Base-by-base conservation (phyloP, 1,284 basidiomycete species). In the Boletus putidus region DNA sequence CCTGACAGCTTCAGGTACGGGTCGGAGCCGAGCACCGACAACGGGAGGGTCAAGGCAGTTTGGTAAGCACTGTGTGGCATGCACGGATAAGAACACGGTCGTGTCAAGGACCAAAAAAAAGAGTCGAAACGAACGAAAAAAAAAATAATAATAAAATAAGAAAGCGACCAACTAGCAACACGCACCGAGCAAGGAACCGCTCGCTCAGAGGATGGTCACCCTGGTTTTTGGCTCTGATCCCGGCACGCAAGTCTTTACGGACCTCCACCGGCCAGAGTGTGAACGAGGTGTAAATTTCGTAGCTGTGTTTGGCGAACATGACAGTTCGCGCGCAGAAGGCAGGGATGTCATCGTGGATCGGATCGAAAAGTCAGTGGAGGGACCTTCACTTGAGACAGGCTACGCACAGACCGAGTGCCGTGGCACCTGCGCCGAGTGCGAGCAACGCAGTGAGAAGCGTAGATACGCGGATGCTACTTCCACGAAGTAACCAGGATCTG, bases 1-100 rank as follows among this genome's bases (percentile, higher is more conserved):
- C 89, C 89, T 1, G 87, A 85, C 4, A 85, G 75, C 71, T 89
- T 91, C 60, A 91, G 78, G 59, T 86, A 80, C 1, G 87, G 83
- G 14, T 84, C 75, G 0, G 77, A 60, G 3, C 77, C 75, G 63
- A 89, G 81, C 7, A 67, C 65, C 3, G 80, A 77, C 31, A 82
- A 66, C 0, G 85, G 79, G 9, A 88, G 76, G 0, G 67, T 65
- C 55, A 79, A 76, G 0, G 86, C 81, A 1, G 79, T 84, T 31
- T 85, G 75, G 77, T 82, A 87, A 51, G 89, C 89, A 44, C 89
- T 91, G 44, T 6, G n/a, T 61, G n/a, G 43, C 49, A 49, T 10
- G 35, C 37, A 43, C 23, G 10, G 10, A 25, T 31, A 49, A 49
- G 55, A 20, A 43, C 51, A n/a, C 35, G 36, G 18, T 29, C 16